These are phyloP conservation scores for Gracilaria vermiculophylla DNA, from an alignment of 23 red algal species.

Conservation along the genomic window DNA sequence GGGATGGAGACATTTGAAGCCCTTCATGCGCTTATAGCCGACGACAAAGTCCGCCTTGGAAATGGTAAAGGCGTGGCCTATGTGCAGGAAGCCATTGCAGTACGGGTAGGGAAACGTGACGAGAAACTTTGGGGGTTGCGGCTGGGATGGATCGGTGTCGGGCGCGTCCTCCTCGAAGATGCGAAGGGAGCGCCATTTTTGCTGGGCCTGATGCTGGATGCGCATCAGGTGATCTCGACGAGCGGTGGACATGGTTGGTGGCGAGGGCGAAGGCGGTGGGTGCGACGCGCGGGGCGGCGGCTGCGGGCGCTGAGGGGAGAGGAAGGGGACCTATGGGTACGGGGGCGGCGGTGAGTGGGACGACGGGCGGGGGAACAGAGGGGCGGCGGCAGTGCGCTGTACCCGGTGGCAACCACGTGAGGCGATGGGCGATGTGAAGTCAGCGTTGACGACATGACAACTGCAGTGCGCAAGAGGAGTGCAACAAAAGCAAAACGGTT, in stretches of 20 bases:
- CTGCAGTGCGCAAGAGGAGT: no score
- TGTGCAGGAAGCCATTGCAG: constrained; percentile 96
- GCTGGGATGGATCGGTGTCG: background rate
- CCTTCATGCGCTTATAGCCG: constrained; percentile 78
- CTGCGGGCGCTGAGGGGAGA: no score
- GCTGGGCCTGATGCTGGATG: constrained; percentile 83
- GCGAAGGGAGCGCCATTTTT: constrained; percentile 71
- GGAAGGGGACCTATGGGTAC: no score
- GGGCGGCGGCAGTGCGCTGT: no score
- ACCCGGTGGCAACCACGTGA: no score
- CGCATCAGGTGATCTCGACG: constrained; percentile 81
- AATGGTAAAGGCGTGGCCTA: constrained; percentile 97
- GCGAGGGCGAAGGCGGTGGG: background rate
- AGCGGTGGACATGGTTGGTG: constrained; percentile 43
- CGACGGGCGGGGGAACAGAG: no score
- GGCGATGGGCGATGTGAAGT: no score
- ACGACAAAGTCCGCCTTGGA: constrained; percentile 97
- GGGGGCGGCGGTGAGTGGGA: no score
- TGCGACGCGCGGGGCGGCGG: no score
- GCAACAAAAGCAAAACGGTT: background rate
- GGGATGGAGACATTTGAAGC: constrained; percentile 83
- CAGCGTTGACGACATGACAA: no score
- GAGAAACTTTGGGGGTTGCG: constrained; percentile 63
- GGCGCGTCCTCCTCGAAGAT: constrained; percentile 86
- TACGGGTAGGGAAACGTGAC: constrained; percentile 98